phyloP scores from a whole-genome alignment of 148 eudicot species.

The Camellia lanceoleosa region DNA sequence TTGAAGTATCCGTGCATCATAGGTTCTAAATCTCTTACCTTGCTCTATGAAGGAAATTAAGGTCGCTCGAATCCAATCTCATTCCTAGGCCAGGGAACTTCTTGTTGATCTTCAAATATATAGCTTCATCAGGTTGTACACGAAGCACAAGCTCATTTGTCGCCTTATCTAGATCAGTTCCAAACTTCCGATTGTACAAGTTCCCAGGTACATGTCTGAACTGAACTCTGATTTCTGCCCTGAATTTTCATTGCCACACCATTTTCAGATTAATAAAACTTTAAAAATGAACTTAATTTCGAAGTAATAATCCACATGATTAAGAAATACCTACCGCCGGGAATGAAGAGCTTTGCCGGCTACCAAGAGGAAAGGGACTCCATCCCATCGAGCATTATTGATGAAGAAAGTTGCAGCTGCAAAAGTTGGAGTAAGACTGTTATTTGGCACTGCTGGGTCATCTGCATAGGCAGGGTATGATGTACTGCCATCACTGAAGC shows the following conservation, averaged over 20 bases:
- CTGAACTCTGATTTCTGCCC: constrained; percentile 71
- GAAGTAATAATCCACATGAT: not conserved
- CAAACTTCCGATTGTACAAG: constrained; percentile 45
- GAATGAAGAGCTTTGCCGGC: constrained; percentile 69
- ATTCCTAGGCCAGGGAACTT: constrained; percentile 81
- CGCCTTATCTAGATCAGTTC: constrained; percentile 42
- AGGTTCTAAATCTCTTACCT: constrained; percentile 28
- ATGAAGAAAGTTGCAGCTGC: constrained; percentile 67
- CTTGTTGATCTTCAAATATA: constrained; percentile 60
- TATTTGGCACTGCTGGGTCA: constrained; percentile 55
- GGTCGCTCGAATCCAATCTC: constrained; percentile 58
- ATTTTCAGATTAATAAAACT: no score
- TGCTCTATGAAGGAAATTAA: constrained; percentile 53
- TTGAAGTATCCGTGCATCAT: not conserved
- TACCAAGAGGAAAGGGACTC: constrained; percentile 76
- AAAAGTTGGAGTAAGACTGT: constrained; percentile 59
- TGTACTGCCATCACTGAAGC: constrained; percentile 43
- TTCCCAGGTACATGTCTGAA: constrained; percentile 78
- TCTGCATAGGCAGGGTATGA: constrained; percentile 51
- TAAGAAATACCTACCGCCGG: constrained; percentile 28
- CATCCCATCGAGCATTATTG: constrained; percentile 83
- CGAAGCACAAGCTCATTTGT: constrained; percentile 74
- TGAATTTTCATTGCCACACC: constrained; percentile 26
- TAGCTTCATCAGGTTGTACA: constrained; percentile 71
- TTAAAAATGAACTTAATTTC: no score